These are phyloP conservation scores for Starmerella asiatica DNA, from an alignment of 805 yeast genomes.

Conservation along the genomic window DNA sequence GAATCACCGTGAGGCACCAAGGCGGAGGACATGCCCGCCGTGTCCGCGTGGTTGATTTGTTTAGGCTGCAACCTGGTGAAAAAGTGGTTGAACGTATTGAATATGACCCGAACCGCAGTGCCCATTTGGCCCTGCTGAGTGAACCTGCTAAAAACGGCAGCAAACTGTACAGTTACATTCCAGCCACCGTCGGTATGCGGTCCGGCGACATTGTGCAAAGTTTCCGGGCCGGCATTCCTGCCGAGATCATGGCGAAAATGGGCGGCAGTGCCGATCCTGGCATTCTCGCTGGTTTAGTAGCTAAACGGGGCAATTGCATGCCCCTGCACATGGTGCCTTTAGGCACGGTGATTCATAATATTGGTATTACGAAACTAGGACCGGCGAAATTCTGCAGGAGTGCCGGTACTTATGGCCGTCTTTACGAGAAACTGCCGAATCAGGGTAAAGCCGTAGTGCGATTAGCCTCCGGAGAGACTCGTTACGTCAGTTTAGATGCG, in stretches of 20 bases:
- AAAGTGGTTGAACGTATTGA: slow-evolving; percentile 80
- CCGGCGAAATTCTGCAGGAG: slow-evolving; percentile 81
- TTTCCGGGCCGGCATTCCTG: slow-evolving; percentile 78
- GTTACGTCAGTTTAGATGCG: slow-evolving; percentile 72
- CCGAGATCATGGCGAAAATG: slow-evolving; percentile 62
- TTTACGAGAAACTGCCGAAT: slow-evolving; percentile 64
- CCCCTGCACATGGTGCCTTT: slow-evolving; percentile 89
- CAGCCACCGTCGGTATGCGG: slow-evolving; percentile 86
- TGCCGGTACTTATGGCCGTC: slow-evolving; percentile 88
- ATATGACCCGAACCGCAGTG: slow-evolving; percentile 87
- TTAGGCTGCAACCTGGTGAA: slow-evolving; percentile 51
- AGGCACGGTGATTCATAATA: slow-evolving; percentile 78
- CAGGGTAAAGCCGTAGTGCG: slow-evolving; percentile 61
- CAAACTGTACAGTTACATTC: slow-evolving; percentile 47
- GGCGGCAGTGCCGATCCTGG: slow-evolving; percentile 90
- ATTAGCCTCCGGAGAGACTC: slow-evolving; percentile 83
- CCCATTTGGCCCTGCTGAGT: slow-evolving; percentile 77
- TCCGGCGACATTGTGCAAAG: slow-evolving; percentile 85
- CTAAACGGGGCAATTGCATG: slow-evolving; percentile 87
- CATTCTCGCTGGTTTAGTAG: slow-evolving; percentile 67
- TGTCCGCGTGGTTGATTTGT: slow-evolving; percentile 66
- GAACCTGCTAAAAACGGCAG: slow-evolving; percentile 4
- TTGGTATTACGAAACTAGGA: slow-evolving; percentile 65
- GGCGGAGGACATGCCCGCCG: slow-evolving; percentile 96
- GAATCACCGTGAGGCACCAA: slow-evolving; percentile 81